Conservation (phyloP, 1,284 basidiomycete species). For the Apiotrichum mycotoxinovorans region DNA sequence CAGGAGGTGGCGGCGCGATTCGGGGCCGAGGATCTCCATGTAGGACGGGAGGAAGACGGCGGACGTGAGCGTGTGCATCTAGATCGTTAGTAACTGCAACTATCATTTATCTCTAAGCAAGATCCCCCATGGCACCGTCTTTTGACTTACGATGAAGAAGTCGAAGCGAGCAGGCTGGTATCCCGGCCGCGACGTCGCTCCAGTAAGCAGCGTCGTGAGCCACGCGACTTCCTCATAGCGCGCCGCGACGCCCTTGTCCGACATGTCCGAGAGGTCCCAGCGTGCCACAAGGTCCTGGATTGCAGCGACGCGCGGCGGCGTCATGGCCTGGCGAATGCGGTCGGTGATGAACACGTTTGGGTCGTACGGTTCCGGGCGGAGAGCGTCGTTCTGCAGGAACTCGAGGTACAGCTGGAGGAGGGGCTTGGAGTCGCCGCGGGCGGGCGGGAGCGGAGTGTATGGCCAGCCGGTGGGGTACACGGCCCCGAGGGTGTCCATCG, state of each 20-base stretch:
- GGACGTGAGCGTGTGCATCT: conserved; percentile 64
- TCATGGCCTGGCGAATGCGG: conserved; percentile 47
- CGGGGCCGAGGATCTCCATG: conserved; percentile 38
- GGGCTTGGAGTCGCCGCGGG: background rate
- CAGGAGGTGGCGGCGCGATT: conserved; percentile 54
- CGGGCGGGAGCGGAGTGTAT: conserved; percentile 1
- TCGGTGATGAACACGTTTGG: conserved; percentile 55
- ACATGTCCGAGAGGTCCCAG: conserved; percentile 53
- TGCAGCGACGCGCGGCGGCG: conserved; percentile 53
- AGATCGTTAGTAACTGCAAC: too few species aligned
- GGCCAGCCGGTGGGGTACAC: conserved; percentile 29
- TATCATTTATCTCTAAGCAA: too few species aligned
- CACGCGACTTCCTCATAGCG: conserved; percentile 59
- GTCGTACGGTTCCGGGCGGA: conserved; percentile 59
- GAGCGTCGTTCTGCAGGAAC: conserved; percentile 10
- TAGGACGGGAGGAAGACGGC: conserved; percentile 61
- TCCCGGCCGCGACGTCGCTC: conserved; percentile 56
- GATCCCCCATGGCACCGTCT: background rate
- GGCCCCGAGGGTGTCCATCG: conserved; percentile 17
- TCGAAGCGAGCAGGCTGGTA: conserved; percentile 59
- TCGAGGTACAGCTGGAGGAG: conserved; percentile 36
- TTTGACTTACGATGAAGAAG: conserved; percentile 57
- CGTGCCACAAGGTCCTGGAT: conserved; percentile 55
- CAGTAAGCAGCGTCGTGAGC: conserved; percentile 56
- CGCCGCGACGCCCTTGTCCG: conserved; percentile 47